Evolutionary conservation across 2,329 filamentous ascomycete species (phyloP), one percentile per base, ranked within the genome.

Genomic region (Sporothrix mexicana): DNA sequence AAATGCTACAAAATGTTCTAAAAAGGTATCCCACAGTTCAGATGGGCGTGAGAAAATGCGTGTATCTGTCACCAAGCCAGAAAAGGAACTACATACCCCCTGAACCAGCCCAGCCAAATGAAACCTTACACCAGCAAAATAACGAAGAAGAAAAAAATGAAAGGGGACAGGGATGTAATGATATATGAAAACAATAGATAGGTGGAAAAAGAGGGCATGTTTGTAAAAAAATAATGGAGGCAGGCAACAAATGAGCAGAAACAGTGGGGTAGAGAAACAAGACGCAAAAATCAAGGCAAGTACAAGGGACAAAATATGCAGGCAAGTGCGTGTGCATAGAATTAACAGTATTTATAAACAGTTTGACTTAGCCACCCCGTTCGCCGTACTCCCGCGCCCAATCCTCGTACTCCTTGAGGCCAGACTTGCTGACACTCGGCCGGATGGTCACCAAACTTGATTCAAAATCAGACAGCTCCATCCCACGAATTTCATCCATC

Each of bases 351-450:
- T 23, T 45, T 45, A 36, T 15, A 66, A 15, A 20, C 43, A 69
- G 45, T 17, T 8, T 15, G 25, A 4, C 3, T 81, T 82, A 97
- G 23, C 94, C 94, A 49, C 94, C 95, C 55, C 95, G 85, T 82
- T 99, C 96, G 62, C 96, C 96, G 85, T 96, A 99, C 80, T 97
- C 92, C 79, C 82, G 90, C 2, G 96, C 94, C 96, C 96, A 99
- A 75, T 97, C 92, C 81, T 98, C 96, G 80, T 97, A 98, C 79
- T 94, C 88, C 79, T 93, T 92, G 53, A 99, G 82, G 0, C 96
- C 94, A 70, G 93, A 86, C 79, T 91, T 92, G 79, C 93, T 94
- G 2, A 99, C 95, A 81, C 93, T 97, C 0, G 96, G 95, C 64
- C 95, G 87, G 75, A 99, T 98, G 17, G 91, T 97, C 55, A 85